Percentiles rank a stretch among this genome's conserved stretches.
These are phyloP conservation scores for Calamus simplicifolius DNA, from an alignment of 176 grass and related monocot species.

Conservation along the genomic window DNA sequence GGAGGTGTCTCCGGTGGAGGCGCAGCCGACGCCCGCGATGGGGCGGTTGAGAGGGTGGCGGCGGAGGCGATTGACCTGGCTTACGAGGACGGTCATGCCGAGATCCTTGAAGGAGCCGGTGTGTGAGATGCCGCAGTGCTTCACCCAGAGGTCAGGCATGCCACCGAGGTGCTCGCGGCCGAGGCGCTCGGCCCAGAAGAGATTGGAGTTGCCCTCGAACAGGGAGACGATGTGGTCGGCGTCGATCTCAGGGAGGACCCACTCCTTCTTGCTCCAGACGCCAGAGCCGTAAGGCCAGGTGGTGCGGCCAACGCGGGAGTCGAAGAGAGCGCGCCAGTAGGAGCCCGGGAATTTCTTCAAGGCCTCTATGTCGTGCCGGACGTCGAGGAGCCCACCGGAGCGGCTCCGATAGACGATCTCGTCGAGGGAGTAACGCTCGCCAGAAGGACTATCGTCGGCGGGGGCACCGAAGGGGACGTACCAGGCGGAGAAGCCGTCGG, in stretches of 20 bases:
- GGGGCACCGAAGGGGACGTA: slow-evolving; percentile 22
- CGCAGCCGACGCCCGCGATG: slow-evolving; percentile 76
- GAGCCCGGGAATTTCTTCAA: slow-evolving; percentile 51
- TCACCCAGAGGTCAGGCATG: slow-evolving; percentile 95
- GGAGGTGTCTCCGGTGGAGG: slow-evolving; percentile 92
- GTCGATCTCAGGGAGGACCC: slow-evolving; percentile 80
- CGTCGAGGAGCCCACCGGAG: slow-evolving; percentile 81
- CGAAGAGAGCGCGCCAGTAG: slow-evolving; percentile 85
- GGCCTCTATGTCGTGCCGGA: slow-evolving; percentile 71
- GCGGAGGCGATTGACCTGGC: slow-evolving; percentile 90
- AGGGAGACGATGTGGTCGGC: slow-evolving; percentile 88
- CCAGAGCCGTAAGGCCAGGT: slow-evolving; percentile 93
- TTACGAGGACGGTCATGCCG: slow-evolving; percentile 95
- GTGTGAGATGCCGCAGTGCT: slow-evolving; percentile 99
- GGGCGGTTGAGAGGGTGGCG: slow-evolving; percentile 60
- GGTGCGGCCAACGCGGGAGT: slow-evolving; percentile 75
- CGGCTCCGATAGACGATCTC: slow-evolving; percentile 89
- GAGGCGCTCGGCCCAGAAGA: slow-evolving; percentile 95
- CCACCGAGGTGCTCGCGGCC: slow-evolving; percentile 79
- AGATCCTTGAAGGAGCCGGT: slow-evolving; percentile 98
- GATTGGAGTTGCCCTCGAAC: slow-evolving; percentile 96
- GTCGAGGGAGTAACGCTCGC: slow-evolving; percentile 83
- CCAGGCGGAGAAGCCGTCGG: slow-evolving; percentile 51
- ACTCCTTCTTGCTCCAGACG: slow-evolving; percentile 98
- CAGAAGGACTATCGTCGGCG: slow-evolving; percentile 12